These are phyloP conservation scores for Medakamo hakoo DNA, from an alignment of 139 green algal genomes.

Conservation along the genomic window DNA sequence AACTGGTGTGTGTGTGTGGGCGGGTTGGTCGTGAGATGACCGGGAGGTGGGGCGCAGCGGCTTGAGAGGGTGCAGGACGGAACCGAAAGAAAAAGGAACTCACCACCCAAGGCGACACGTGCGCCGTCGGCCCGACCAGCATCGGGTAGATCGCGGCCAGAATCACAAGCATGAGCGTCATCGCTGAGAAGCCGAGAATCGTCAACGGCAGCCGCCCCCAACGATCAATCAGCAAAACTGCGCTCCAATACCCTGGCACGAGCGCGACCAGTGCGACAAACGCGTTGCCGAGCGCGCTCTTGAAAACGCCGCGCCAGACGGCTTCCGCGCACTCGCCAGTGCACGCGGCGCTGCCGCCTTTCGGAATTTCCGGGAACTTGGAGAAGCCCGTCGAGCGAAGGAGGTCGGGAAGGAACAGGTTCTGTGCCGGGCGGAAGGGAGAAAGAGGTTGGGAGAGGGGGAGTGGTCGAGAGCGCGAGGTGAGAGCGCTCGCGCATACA, in stretches of 20 bases:
- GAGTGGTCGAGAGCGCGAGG: too few relatives aligned
- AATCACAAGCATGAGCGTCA: slow-evolving; percentile 27
- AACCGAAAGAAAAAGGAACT: too few relatives aligned
- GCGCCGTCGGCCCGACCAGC: background rate
- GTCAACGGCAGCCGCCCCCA: slow-evolving; percentile 21
- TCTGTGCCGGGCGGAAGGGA: too few relatives aligned
- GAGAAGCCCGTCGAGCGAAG: slow-evolving; percentile 14
- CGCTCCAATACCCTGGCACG: slow-evolving; percentile 19
- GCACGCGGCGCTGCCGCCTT: slow-evolving; percentile 3
- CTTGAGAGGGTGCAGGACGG: slow-evolving; percentile 2
- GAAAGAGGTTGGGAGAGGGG: too few relatives aligned
- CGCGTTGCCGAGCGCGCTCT: slow-evolving; percentile 1
- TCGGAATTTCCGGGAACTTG: background rate
- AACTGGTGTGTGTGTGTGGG: background rate
- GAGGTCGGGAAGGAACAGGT: slow-evolving; percentile 23
- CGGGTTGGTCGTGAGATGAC: background rate
- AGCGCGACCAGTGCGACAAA: slow-evolving; percentile 14
- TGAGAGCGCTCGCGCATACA: too few relatives aligned
- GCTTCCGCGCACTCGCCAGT: slow-evolving; percentile 2
- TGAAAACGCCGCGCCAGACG: slow-evolving; percentile 17
- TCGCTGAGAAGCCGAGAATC: slow-evolving; percentile 30
- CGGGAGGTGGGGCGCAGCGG: background rate
- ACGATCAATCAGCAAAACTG: slow-evolving; percentile 17
- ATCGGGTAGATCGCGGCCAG: slow-evolving; percentile 9
- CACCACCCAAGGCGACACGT: too few relatives aligned